phyloP scores from a whole-genome alignment of 2,329 filamentous ascomycete genomes.

The Ceratocystis alfenasii region DNA sequence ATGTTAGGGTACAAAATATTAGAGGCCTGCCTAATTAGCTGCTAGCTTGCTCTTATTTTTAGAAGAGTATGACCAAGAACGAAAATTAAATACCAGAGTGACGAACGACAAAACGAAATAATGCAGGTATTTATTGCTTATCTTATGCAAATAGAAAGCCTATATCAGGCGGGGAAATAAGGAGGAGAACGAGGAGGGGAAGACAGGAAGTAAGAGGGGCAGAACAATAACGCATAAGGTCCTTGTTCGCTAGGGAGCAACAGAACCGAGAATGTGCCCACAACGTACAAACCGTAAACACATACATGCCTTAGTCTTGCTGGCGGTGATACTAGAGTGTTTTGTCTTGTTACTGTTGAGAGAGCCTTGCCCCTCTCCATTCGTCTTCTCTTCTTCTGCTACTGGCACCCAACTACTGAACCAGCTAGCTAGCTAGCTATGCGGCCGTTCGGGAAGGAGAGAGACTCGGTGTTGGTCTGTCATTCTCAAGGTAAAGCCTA shows the following conservation, averaged over 20 bases:
- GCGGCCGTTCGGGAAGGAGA: neutral
- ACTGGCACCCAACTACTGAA: too few species aligned
- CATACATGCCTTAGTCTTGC: too few species aligned
- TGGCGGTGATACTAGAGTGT: too few species aligned
- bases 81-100: neutral
- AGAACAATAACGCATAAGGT: neutral
- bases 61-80: neutral
- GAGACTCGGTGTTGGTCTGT: neutral
- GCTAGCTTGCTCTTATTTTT: neutral
- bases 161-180: slow-evolving; percentile 10
- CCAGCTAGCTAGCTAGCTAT: neutral
- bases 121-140: neutral
- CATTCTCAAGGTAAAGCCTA: neutral
- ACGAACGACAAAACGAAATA: neutral
- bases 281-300: too few species aligned
- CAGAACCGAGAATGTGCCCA: neutral
- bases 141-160: neutral
- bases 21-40: neutral
- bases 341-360: too few species aligned
- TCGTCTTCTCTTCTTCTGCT: too few species aligned
- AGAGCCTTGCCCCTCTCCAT: too few species aligned
- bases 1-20: neutral
- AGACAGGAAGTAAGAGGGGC: neutral
- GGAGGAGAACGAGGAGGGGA: neutral
- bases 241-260: neutral